Base-by-base conservation (phyloP, 371 early-diverging fungal species). In the Apophysomyces sp. region DNA sequence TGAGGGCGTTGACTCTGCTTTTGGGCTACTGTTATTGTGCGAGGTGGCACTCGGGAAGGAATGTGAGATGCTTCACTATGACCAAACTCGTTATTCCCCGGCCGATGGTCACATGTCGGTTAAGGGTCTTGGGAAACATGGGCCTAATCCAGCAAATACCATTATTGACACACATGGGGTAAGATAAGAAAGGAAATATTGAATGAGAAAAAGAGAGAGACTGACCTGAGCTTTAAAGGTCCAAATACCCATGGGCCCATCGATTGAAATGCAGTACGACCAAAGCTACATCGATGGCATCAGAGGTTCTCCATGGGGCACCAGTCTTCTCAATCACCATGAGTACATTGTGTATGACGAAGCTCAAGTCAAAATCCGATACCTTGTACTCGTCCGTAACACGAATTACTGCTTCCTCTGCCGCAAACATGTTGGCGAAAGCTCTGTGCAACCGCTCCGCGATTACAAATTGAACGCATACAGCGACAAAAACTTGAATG, bases 331-430 rank as follows among this genome's bases (percentile, higher is more conserved):
- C n/a, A 58, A 65, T 4, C 60, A 79, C 41, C 84, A 85, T 63
- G 87, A 89, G 63, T 89, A 77, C 51, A 76, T 85, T 56, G 87
- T 89, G 1, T 80, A 84, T 55, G 70, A 85, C 29, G 69, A 74
- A 31, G 54, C 69, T 8, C 83, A 81, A 49, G 81, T 87, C 62
- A 71, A 74, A 39, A 79, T 86, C 52, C 73, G 74, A 4, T 87
- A 87, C 41, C 40, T 89, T 13, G 65, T 86, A 4, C 57, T 86
- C 11, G 70, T 84, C 1, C 81, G 78, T 24, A 58, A 83, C 51
- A 71, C 49, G 2, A 44, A 54, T 0, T 62, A 53, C n/a, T 87
- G 87, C 36, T 63, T 68, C 9, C 61, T 83, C 7, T 85, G 87
- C 34, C 41, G 63, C 12, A 11, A 51, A 3, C 2, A 27, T 1